phyloP scores from a whole-genome alignment of 352 stramenopile species.

The Elongisporangium anandrum region DNA sequence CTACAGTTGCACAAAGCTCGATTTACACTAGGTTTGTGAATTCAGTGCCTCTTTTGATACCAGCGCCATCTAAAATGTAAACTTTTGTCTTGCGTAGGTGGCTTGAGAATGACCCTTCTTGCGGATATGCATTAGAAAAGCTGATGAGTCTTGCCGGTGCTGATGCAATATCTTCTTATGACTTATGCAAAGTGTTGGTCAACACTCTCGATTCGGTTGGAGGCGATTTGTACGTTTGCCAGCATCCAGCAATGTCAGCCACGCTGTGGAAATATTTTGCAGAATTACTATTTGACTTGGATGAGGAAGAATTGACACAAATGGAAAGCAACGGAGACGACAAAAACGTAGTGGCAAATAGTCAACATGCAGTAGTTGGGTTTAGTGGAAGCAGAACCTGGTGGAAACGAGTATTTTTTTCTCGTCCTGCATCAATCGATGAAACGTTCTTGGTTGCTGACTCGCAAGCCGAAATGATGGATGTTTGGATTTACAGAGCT shows the following conservation, averaged over 20 bases:
- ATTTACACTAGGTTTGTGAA: constrained; percentile 24
- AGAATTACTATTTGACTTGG: constrained; percentile 39
- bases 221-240: constrained; percentile 41
- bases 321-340: constrained; percentile 6
- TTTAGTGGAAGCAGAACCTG: constrained; percentile 27
- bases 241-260: constrained; percentile 25
- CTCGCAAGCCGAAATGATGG: constrained; percentile 16
- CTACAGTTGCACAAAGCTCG: constrained; percentile 28
- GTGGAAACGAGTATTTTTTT: constrained; percentile 68
- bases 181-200: constrained; percentile 32
- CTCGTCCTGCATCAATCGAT: constrained; percentile 20
- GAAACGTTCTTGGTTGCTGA: constrained; percentile 24
- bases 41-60: background rate
- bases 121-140: constrained; percentile 39
- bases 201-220: constrained; percentile 51
- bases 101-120: constrained; percentile 53
- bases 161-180: constrained; percentile 27
- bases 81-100: constrained; percentile 22
- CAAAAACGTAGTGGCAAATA: background rate
- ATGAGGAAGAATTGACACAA: constrained; percentile 30
- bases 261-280: constrained; percentile 53
- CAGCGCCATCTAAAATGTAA: constrained; percentile 4
- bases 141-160: constrained; percentile 38
- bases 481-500: constrained; percentile 45
- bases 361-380: constrained; percentile 22